Base-by-base conservation (phyloP, 768 basidiomycete species). In the Cystofilobasidium bisporidii region DNA sequence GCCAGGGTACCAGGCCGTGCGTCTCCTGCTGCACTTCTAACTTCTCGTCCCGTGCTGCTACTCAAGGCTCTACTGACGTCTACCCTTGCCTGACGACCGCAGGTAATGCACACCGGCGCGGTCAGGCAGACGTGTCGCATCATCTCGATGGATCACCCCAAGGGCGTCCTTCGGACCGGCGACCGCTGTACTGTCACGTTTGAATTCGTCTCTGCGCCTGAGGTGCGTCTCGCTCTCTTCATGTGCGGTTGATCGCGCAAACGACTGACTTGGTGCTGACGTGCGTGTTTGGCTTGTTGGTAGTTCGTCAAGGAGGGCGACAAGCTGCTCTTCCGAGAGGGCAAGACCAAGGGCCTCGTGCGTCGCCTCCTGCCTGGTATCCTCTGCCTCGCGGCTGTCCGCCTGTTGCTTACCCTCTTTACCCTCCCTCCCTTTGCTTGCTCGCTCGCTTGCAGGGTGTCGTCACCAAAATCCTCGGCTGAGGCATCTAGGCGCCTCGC, bases 101-200 rank as follows among this genome's bases (percentile, higher is more conserved):
- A 74, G 11, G 73, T 75, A 72, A 40, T 74, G 47, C 76, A 77
- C 65, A 53, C 71, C 43, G 73, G 73, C 20, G 33, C 72, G 20
- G 43, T 72, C 20, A 45, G 73, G 22, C 74, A 75, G 69, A 76
- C 75, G 10, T 73, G 74, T 9, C 67, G 71, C 32, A 65, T 74
- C 50, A 65, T 72, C 20, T 43, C 55, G 18, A 71, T 71, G 41
- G 92, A 98, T 74, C 87, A 91, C 71, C 88, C 90, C 10, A 87
- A 89, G 73, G 87, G 87, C 17, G 81, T 94, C 43, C 80, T 99
- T 33, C 86, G 94, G 24, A 99, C 94, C 0, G 96, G 96, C 5
- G 96, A 99, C 74, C 84, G 92, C 38, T 90, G 91, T 3, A 91
- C 86, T 3, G 91, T 97, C n/a, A 83, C 84, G 40, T 97, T 98